Evolutionary conservation across 106 monocot genomes (phyloP).

Genomic region (Iris macrosiphon): DNA sequence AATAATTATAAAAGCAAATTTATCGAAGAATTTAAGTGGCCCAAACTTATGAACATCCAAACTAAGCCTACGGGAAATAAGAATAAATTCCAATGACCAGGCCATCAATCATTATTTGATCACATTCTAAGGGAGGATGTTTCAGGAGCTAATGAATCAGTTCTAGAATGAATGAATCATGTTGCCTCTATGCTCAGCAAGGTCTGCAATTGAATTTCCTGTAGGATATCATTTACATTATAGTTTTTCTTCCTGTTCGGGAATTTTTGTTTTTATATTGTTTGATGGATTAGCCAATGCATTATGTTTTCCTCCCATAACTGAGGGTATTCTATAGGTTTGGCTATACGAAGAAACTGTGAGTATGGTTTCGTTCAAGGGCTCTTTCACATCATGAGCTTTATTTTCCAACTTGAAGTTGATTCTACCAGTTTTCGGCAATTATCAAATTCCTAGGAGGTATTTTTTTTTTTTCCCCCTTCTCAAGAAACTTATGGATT

Average conservation of each 20-base stretch:
- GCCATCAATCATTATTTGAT: conserved; percentile 57
- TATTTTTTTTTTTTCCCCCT: conserved; percentile 17
- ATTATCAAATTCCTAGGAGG: conserved; percentile 36
- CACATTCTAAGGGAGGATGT: conserved; percentile 59
- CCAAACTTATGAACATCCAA: no score
- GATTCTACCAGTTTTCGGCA: conserved; percentile 21
- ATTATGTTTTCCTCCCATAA: no score
- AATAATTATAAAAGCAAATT: no score
- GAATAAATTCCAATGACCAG: no score
- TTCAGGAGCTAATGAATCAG: conserved; percentile 38
- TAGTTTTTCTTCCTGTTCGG: no score
- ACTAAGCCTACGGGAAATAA: no score
- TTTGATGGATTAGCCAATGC: neutral
- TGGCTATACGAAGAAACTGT: conserved; percentile 95
- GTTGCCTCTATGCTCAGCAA: conserved; percentile 75
- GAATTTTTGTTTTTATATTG: neutral
- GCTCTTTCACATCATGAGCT: conserved; percentile 52
- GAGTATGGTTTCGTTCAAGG: conserved; percentile 71
- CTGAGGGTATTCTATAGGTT: conserved; percentile 21
- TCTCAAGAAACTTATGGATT: neutral
- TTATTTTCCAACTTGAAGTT: conserved; percentile 46
- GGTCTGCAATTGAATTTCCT: conserved; percentile 22
- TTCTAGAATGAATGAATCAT: conserved; percentile 64
- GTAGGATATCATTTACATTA: no score
- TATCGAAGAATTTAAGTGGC: no score